Percentiles rank a stretch among this genome's conserved stretches.
Evolutionary conservation across 495 filamentous ascomycete species (phyloP).

Genomic region (Diplogelasinospora grovesii): DNA sequence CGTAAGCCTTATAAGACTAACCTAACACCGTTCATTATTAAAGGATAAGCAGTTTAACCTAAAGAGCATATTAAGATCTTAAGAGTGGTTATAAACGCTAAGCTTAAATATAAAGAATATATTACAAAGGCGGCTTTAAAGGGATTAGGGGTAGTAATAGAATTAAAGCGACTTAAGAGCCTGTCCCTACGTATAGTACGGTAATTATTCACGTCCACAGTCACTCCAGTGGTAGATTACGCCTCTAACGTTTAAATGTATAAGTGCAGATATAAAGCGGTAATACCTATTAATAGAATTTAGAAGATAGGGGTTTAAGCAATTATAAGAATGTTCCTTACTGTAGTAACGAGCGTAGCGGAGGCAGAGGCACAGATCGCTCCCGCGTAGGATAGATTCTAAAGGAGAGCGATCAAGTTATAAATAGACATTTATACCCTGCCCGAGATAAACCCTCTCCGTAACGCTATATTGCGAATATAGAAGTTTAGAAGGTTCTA

Average conservation of each 20-base stretch:
- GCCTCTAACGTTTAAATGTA: conserved; percentile 31
- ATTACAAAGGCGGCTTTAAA: conserved; percentile 23
- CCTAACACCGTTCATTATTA: neutral
- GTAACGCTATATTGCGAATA: too few relatives aligned
- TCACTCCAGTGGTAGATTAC: too few relatives aligned
- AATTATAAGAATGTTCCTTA: conserved; percentile 22
- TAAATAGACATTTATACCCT: too few relatives aligned
- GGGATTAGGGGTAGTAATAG: conserved; percentile 26
- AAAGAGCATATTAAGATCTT: too few relatives aligned
- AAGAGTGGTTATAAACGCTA: too few relatives aligned
- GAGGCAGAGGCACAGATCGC: conserved; percentile 22
- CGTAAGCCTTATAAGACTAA: neutral
- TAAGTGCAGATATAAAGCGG: conserved; percentile 19
- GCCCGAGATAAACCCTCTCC: too few relatives aligned
- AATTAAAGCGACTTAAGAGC: conserved; percentile 21
- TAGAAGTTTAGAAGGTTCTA: too few relatives aligned
- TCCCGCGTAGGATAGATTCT: too few relatives aligned
- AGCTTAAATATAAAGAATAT: conserved; percentile 20
- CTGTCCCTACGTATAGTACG: conserved; percentile 25
- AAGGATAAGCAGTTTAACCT: too few relatives aligned
- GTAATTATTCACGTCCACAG: conserved; percentile 28
- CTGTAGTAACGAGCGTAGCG: conserved; percentile 22
- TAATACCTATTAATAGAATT: conserved; percentile 19
- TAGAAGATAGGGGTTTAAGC: conserved; percentile 29
- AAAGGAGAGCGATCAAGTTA: too few relatives aligned